phyloP scores from a whole-genome alignment of 192 early-diverging fungal species.

The Rhizophagus clarus region DNA sequence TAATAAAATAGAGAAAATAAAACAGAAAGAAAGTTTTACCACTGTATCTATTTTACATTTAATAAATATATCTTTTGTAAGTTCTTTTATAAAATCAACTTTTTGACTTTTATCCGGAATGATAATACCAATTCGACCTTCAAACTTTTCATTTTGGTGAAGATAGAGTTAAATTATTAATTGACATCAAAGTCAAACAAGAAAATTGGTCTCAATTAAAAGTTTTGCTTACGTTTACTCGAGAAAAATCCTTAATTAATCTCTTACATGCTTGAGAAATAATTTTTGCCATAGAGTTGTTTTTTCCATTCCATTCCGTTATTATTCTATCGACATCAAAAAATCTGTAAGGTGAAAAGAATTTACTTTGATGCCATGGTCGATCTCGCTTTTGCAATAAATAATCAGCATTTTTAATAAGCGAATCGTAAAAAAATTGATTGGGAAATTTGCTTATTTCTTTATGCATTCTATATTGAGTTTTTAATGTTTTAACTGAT shows the following conservation, averaged over 20 bases:
- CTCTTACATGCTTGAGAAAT: slow-evolving; percentile 70
- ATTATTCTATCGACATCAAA: slow-evolving; percentile 67
- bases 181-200: not conserved
- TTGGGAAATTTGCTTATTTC: slow-evolving; percentile 83
- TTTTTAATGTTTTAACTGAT: slow-evolving; percentile 76
- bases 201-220: not conserved
- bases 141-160: not conserved
- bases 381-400: slow-evolving; percentile 66
- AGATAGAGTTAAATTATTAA: not conserved
- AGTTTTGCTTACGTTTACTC: slow-evolving; percentile 50
- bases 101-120: slow-evolving; percentile 1
- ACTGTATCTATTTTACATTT: not conserved
- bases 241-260: slow-evolving; percentile 59
- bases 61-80: not conserved
- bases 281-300: slow-evolving; percentile 73
- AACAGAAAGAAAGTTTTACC: not conserved
- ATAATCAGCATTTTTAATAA: slow-evolving; percentile 73
- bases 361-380: slow-evolving; percentile 67
- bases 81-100: not conserved
- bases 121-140: not conserved
- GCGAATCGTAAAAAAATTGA: slow-evolving; percentile 73
- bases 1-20: not conserved
- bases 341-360: slow-evolving; percentile 77
- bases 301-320: slow-evolving; percentile 54
- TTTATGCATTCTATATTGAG: slow-evolving; percentile 98